Base-by-base conservation (phyloP, 495 filamentous ascomycete species). In the Podospora fimiseda region DNA sequence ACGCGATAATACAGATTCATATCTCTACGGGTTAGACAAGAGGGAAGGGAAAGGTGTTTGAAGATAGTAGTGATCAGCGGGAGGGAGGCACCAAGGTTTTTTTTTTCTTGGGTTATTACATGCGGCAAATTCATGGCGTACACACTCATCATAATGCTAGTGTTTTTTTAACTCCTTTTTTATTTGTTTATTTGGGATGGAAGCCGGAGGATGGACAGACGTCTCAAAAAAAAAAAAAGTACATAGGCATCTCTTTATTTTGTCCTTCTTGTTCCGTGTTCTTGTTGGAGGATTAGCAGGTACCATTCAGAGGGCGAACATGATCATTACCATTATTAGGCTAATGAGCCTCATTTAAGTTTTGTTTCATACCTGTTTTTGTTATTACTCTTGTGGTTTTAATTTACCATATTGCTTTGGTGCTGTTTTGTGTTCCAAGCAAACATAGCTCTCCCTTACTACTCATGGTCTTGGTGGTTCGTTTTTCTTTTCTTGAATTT, bases 191-290 rank as follows among this genome's bases (percentile, higher is more conserved):
- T 16, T 14, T 11, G 42, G 42, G 42, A 19, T 21, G 18, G 19
- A 22, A n/a, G n/a, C n/a, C n/a, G n/a, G n/a, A n/a, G n/a, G n/a
- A n/a, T n/a, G n/a, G n/a, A n/a, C n/a, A n/a, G n/a, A n/a, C n/a
- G n/a, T n/a, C n/a, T n/a, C n/a, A n/a, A n/a, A n/a, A 56, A 39
- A 47, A 39, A 22, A 40, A 38, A 21, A 41, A 48, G 53, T 51
- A 56, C 53, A 56, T 51, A 47, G 51, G 42, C 30, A 51, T 56
- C 22, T 43, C 33, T 43, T 43, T 36, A 22, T 16, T 42, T 30
- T 18, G 7, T 22, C 23, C 15, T 33, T 51, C 36, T n/a, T 14
- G 33, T 15, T 33, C 18, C 16, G 48, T n/a, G 9, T 40, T 21
- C 6, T 49, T 48, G 27, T 33, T 27, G 30, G 19, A 36, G 15